Evolutionary conservation across 2,329 filamentous ascomycete species (phyloP).

Genomic region (Thielaviopsis musarum): DNA sequence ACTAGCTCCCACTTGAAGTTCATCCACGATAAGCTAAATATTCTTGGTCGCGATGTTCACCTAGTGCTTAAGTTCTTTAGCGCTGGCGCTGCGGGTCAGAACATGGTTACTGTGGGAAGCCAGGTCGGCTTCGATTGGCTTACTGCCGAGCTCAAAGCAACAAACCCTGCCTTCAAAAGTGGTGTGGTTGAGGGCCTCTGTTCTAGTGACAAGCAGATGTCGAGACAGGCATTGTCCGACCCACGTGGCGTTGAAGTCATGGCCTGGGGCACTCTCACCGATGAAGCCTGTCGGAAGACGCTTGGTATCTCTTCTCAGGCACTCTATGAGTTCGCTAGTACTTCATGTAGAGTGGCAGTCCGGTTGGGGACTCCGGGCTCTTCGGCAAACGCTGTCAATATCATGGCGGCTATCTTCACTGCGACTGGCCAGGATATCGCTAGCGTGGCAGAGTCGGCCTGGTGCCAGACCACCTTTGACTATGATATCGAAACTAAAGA

Average conservation of each 20-base stretch:
- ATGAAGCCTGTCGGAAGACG: not conserved
- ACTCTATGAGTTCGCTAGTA: not conserved
- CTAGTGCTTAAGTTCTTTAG: not conserved
- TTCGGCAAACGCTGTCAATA: not conserved
- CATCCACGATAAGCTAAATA: not conserved
- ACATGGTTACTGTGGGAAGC: slow-evolving; percentile 1
- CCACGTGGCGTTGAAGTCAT: slow-evolving; percentile 2
- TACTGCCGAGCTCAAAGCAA: not conserved
- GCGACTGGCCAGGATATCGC: slow-evolving; percentile 7
- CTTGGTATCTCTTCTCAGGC: not conserved
- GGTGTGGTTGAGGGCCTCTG: not conserved
- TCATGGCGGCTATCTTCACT: not conserved
- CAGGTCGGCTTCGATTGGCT: not conserved
- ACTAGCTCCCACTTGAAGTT: slow-evolving; percentile 1
- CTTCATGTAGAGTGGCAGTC: not conserved
- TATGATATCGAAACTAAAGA: not conserved
- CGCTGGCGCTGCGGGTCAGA: slow-evolving; percentile 3
- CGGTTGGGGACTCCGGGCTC: not conserved
- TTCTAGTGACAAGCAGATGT: not conserved
- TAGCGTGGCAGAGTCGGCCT: not conserved
- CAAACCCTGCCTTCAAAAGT: not conserved
- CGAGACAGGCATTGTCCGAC: not conserved
- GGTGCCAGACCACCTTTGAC: not conserved
- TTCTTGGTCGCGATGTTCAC: not conserved
- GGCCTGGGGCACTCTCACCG: slow-evolving; percentile 3